Conservation (phyloP, 257 asterid genomes). For the Capsicum baccatum region DNA sequence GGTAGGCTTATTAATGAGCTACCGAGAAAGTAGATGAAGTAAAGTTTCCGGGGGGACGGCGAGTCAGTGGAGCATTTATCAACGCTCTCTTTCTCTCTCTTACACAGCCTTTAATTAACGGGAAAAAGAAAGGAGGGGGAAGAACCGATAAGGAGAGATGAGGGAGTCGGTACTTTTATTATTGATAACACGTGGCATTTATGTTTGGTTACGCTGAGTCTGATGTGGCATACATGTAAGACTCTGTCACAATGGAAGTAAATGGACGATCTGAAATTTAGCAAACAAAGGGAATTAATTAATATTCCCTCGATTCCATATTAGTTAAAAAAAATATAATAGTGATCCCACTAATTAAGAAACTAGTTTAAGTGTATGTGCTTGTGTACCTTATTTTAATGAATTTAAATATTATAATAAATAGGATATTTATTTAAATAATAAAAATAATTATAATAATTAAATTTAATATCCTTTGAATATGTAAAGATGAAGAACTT, state of each 20-base stretch:
- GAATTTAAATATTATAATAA: no score
- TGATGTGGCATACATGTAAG: constrained; percentile 17
- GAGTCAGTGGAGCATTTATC: constrained; percentile 43
- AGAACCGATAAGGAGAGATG: not conserved
- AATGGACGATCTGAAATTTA: not conserved
- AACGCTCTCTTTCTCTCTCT: constrained; percentile 37
- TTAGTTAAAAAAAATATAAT: no score
- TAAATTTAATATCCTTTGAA: no score
- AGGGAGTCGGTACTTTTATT: not conserved
- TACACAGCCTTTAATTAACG: not conserved
- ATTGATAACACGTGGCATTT: not conserved
- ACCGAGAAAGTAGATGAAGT: constrained; percentile 25
- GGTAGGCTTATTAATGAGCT: not conserved
- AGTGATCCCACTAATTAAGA: no score
- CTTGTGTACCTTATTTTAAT: no score
- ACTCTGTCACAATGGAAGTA: not conserved
- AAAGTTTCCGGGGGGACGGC: constrained; percentile 44
- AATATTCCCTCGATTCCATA: no score
- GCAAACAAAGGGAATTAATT: not conserved
- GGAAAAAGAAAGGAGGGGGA: not conserved
- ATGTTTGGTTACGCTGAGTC: not conserved
- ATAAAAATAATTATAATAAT: no score
- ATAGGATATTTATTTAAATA: no score
- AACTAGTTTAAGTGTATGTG: no score
- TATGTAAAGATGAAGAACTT: no score